A percentile compares a stretch with the other conserved stretches of the same genome.
These are phyloP conservation scores for Colletotrichum sp. DNA, from an alignment of 2,329 filamentous ascomycete genomes.

Conservation along the genomic window DNA sequence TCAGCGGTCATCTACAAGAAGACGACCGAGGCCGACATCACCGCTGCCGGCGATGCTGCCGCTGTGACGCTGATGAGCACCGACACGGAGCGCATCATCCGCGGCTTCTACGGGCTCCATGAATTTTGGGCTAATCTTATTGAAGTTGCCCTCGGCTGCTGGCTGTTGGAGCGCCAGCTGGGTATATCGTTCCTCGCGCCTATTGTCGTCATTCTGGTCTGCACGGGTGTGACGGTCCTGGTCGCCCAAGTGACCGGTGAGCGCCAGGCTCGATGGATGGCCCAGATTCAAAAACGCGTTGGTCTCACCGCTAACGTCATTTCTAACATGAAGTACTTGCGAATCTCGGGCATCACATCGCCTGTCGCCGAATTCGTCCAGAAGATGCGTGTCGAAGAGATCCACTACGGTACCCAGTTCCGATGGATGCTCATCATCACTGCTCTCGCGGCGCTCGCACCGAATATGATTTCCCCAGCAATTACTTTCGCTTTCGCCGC, in stretches of 20 bases:
- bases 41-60: conserved; percentile 31
- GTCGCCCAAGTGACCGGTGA: conserved; percentile 24
- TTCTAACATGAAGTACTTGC: conserved; percentile 30
- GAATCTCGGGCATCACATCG: conserved; percentile 33
- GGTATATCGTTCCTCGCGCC: conserved; percentile 36
- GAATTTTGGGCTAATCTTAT: conserved; percentile 39
- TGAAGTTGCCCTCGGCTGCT: conserved; percentile 36
- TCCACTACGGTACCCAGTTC: conserved; percentile 26
- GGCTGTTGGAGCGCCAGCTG: conserved; percentile 35
- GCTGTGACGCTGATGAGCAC: conserved; percentile 43
- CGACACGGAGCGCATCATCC: conserved; percentile 38
- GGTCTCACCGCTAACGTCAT: conserved; percentile 26
- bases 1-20: conserved; percentile 35
- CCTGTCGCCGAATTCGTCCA: conserved; percentile 29
- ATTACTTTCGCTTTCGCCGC: conserved; percentile 33
- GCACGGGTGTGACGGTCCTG: conserved; percentile 19
- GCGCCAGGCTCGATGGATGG: conserved; percentile 34
- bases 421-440: conserved; percentile 28
- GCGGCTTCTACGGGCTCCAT: conserved; percentile 33
- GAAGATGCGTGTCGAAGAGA: conserved; percentile 26
- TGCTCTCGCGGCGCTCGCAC: conserved; percentile 36
- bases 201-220: conserved; percentile 31
- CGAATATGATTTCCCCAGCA: conserved; percentile 39
- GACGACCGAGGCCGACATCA: conserved; percentile 30
- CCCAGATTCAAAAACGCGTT: conserved; percentile 31